A percentile compares a stretch with the other conserved stretches of the same genome.
These are phyloP conservation scores for Vitis amurensis DNA, from an alignment of 164 flowering plant species.

Conservation along the genomic window DNA sequence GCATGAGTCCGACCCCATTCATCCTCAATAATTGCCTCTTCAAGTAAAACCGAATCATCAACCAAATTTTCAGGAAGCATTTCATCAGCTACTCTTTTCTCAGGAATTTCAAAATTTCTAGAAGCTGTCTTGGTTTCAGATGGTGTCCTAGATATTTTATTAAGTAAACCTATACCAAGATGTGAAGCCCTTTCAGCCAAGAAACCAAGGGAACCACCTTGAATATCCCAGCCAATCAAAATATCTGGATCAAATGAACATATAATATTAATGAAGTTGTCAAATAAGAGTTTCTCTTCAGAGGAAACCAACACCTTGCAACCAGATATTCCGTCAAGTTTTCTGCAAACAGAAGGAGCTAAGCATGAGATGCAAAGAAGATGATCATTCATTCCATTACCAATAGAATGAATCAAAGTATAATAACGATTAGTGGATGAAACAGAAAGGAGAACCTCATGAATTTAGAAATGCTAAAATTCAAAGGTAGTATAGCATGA, in stretches of 20 bases:
- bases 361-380: conserved; percentile 1
- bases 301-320: conserved; percentile 44
- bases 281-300: conserved; percentile 65
- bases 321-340: conserved; percentile 58
- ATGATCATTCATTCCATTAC: background rate
- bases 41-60: conserved; percentile 39
- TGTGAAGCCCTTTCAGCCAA: conserved; percentile 91
- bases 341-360: conserved; percentile 39
- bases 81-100: conserved; percentile 24
- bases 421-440: background rate
- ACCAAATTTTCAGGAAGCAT: conserved; percentile 34
- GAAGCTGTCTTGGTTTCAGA: conserved; percentile 35
- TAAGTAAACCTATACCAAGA: conserved; percentile 73
- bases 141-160: conserved; percentile 71
- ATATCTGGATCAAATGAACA: conserved; percentile 80
- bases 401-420: background rate
- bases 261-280: conserved; percentile 54
- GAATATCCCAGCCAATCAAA: conserved; percentile 95
- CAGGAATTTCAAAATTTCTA: conserved; percentile 28
- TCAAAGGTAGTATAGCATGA: background rate
- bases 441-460: background rate
- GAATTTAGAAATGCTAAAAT: background rate
- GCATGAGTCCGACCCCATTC: conserved; percentile 99
- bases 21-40: conserved; percentile 71
- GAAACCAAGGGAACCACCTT: conserved; percentile 88